These are phyloP conservation scores for Tulasnella sp. DNA, from an alignment of 768 basidiomycete species.

Conservation along the genomic window DNA sequence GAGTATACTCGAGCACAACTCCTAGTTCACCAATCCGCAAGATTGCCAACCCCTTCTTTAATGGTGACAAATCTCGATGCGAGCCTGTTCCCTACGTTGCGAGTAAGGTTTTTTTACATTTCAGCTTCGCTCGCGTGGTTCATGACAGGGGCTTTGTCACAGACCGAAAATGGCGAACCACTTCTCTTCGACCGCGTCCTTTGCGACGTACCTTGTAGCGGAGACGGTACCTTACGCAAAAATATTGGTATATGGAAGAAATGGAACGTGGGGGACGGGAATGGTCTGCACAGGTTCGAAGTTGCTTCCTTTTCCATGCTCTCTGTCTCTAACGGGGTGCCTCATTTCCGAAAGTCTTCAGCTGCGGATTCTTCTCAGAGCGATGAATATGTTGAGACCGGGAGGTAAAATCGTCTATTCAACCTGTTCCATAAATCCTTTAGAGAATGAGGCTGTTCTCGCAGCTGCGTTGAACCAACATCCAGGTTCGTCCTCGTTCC, in stretches of 20 bases:
- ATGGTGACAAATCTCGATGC: constrained; percentile 98
- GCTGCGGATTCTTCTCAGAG: constrained; percentile 85
- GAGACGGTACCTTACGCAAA: constrained; percentile 94
- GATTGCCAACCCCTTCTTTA: constrained; percentile 84
- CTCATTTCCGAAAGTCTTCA: constrained; percentile 59
- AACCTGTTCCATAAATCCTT: constrained; percentile 93
- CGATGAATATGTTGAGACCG: constrained; percentile 81
- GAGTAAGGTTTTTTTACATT: constrained; percentile 39
- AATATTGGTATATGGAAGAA: constrained; percentile 92
- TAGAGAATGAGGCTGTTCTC: constrained; percentile 96
- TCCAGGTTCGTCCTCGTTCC: constrained; percentile 49
- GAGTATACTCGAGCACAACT: constrained; percentile 93
- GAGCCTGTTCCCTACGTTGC: constrained; percentile 71
- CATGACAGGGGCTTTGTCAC: constrained; percentile 29
- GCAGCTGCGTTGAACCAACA: constrained; percentile 72
- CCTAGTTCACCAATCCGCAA: constrained; percentile 94
- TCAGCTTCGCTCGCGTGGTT: too few relatives aligned
- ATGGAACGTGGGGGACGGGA: constrained; percentile 86
- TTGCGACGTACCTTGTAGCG: constrained; percentile 96
- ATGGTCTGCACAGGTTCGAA: constrained; percentile 79
- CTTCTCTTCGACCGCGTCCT: constrained; percentile 89
- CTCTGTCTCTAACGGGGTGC: not conserved
- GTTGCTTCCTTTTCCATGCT: not conserved
- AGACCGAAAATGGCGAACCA: constrained; percentile 42
- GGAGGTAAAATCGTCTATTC: constrained; percentile 96